phyloP scores from a whole-genome alignment of 1,139 yeast genomes.

The Suhomyces yuchorum region DNA sequence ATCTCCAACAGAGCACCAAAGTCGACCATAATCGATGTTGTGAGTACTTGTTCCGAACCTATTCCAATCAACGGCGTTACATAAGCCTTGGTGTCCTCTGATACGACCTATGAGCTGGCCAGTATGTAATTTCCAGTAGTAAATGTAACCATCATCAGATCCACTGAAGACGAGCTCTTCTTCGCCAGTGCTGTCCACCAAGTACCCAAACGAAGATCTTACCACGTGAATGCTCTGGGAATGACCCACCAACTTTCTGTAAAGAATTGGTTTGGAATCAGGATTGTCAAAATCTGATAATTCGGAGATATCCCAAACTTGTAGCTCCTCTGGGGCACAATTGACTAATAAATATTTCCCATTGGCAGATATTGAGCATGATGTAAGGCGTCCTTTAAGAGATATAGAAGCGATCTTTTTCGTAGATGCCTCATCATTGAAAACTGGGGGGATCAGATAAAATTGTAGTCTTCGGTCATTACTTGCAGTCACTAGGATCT shows the following conservation, averaged over 20 bases:
- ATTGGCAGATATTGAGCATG: constrained; percentile 42
- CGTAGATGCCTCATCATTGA: constrained; percentile 39
- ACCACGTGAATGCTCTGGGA: constrained; percentile 70
- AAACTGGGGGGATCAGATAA: constrained; percentile 43
- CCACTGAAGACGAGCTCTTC: constrained; percentile 80
- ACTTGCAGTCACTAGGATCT: constrained; percentile 61
- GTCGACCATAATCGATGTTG: constrained; percentile 42
- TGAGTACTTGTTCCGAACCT: constrained; percentile 22
- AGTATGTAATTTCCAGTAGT: constrained; percentile 76
- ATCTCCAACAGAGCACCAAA: constrained; percentile 86
- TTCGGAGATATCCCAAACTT: constrained; percentile 65
- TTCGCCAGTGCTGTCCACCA: constrained; percentile 40
- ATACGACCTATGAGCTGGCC: constrained; percentile 66
- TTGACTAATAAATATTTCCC: constrained; percentile 61
- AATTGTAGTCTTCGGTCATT: constrained; percentile 60
- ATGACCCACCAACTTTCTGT: constrained; percentile 70
- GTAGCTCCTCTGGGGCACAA: constrained; percentile 76
- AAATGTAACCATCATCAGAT: constrained; percentile 77
- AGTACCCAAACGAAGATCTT: constrained; percentile 74
- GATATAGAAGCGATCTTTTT: constrained; percentile 36
- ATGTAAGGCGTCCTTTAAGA: constrained; percentile 41
- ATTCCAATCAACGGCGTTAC: constrained; percentile 83
- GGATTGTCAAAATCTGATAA: constrained; percentile 6
- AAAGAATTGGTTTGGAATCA: constrained; percentile 37
- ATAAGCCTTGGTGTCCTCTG: constrained; percentile 65